Evolutionary conservation across 768 basidiomycete species (phyloP).

Genomic region (Leucocoprinus sp.): DNA sequence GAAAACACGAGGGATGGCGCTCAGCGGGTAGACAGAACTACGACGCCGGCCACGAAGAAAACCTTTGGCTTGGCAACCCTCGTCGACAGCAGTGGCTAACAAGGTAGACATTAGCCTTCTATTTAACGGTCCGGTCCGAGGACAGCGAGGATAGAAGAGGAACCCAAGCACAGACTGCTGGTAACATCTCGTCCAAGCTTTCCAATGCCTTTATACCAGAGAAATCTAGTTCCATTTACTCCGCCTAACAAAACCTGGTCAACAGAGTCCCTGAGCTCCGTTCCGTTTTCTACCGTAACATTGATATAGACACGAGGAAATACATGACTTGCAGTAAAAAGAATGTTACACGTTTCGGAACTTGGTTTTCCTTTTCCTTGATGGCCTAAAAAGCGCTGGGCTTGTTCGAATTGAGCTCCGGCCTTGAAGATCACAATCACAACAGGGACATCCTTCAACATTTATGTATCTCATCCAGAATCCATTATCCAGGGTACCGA

Average conservation of each 20-base stretch:
- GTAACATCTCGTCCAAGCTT: not conserved
- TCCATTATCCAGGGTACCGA: too few relatives aligned
- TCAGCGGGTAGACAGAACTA: conserved; percentile 28
- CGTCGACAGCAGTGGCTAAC: conserved; percentile 13
- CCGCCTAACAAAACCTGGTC: not conserved
- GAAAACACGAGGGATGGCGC: conserved; percentile 22
- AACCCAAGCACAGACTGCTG: not conserved
- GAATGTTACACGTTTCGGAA: too few relatives aligned
- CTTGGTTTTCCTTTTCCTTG: too few relatives aligned
- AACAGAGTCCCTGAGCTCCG: conserved; percentile 4
- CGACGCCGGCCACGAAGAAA: conserved; percentile 29
- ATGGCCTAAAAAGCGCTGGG: too few relatives aligned
- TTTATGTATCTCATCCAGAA: too few relatives aligned
- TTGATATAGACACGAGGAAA: too few relatives aligned
- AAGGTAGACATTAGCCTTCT: conserved; percentile 2
- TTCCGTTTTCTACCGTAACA: not conserved
- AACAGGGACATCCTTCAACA: too few relatives aligned
- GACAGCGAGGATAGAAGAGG: not conserved
- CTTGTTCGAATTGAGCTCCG: too few relatives aligned
- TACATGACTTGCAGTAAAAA: too few relatives aligned
- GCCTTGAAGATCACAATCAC: too few relatives aligned
- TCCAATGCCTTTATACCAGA: not conserved
- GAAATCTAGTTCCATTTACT: not conserved
- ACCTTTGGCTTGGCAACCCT: conserved; percentile 24
- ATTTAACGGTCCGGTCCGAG: not conserved